phyloP scores from a whole-genome alignment of 1,284 basidiomycete genomes.

The Fistulinella cinereoalba region DNA sequence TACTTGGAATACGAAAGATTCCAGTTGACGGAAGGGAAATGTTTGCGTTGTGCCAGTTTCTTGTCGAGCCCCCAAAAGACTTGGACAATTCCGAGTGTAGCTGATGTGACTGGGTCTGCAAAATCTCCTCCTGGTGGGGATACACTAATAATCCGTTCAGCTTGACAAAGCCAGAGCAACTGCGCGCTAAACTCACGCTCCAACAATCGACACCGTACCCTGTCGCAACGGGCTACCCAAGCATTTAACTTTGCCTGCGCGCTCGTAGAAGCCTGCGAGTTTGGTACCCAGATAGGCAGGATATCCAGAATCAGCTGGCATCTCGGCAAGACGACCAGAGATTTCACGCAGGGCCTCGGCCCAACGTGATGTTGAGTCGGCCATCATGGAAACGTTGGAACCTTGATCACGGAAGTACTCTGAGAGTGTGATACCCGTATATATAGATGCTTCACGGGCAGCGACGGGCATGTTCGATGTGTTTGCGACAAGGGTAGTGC shows the following conservation, averaged over 20 bases:
- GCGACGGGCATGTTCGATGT: conserved; percentile 99
- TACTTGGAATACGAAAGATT: conserved; percentile 99
- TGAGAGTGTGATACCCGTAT: conserved; percentile 98
- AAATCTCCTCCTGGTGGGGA: conserved; percentile 99
- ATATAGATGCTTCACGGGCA: conserved; percentile 98
- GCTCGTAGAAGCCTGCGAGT: conserved; percentile 97
- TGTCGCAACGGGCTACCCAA: conserved; percentile 86
- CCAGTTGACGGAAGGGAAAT: conserved; percentile 99
- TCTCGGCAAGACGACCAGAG: conserved; percentile 97
- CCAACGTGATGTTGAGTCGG: conserved; percentile 99
- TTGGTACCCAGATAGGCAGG: conserved; percentile 97
- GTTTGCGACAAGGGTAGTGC: conserved; percentile 97
- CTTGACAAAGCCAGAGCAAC: not conserved
- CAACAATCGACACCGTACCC: conserved; percentile 97
- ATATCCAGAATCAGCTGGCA: conserved; percentile 99
- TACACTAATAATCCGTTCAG: conserved; percentile 55
- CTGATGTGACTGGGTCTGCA: conserved; percentile 97
- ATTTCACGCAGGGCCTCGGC: conserved; percentile 99
- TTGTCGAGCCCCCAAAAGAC: conserved; percentile 98
- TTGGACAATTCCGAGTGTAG: conserved; percentile 97
- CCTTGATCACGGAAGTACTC: conserved; percentile 99
- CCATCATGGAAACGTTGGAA: conserved; percentile 99
- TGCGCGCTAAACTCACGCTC: conserved; percentile 70
- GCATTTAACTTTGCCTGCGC: conserved; percentile 95
- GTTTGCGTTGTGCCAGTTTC: conserved; percentile 96